Conservation (phyloP, 108 stramenopile species). For the Cyclotella atomus region DNA sequence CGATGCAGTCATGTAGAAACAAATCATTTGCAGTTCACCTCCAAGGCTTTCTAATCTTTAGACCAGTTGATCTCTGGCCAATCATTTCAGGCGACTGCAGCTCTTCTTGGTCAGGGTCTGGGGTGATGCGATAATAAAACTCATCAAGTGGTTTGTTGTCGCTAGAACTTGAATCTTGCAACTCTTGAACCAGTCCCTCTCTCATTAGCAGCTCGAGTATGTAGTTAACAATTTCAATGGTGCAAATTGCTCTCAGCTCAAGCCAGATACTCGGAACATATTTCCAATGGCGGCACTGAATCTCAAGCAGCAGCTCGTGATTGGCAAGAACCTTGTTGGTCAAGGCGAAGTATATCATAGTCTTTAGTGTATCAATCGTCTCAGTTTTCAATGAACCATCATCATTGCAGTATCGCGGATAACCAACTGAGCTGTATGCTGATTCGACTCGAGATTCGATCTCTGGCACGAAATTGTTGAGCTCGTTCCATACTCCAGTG, state of each 20-base stretch:
- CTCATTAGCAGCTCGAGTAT: conserved; percentile 61
- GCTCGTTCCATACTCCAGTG: conserved; percentile 69
- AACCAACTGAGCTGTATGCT: conserved; percentile 18
- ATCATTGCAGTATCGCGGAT: conserved; percentile 17
- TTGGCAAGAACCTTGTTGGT: conserved; percentile 51
- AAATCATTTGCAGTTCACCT: too few species aligned
- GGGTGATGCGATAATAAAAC: conserved; percentile 46
- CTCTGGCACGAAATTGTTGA: conserved; percentile 35
- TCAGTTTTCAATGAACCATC: conserved; percentile 40
- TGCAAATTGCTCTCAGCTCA: conserved; percentile 56
- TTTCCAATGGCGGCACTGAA: conserved; percentile 62
- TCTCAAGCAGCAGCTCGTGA: conserved; percentile 67
- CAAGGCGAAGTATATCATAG: conserved; percentile 57
- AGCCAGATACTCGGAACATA: conserved; percentile 47
- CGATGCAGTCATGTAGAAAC: too few species aligned
- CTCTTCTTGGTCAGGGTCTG: conserved; percentile 24
- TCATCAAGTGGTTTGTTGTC: conserved; percentile 29
- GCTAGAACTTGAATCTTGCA: conserved; percentile 17
- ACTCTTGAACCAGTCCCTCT: conserved; percentile 70
- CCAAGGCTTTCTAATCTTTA: too few species aligned
- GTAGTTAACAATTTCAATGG: conserved; percentile 65
- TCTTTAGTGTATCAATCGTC: conserved; percentile 56
- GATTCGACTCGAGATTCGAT: conserved; percentile 23
- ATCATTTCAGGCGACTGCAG: background rate
- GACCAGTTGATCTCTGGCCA: too few species aligned